Evolutionary conservation across 768 basidiomycete species (phyloP).

Genomic region (Pisolithus tinctorius): DNA sequence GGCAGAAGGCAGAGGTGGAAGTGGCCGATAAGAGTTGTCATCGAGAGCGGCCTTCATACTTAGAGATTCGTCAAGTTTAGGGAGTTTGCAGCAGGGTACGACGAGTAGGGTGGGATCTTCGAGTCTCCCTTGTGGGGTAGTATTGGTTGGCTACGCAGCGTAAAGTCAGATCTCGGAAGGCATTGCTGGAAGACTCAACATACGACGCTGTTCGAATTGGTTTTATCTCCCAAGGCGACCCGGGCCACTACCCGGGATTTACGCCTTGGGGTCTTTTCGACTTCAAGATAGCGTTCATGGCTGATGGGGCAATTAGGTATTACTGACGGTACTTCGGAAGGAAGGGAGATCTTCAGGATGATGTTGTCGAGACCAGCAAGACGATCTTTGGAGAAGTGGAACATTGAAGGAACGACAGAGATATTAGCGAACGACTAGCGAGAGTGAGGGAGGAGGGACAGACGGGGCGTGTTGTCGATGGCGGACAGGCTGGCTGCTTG

Average conservation of each 20-base stretch:
- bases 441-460: not conserved
- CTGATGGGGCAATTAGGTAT: conserved; percentile 17
- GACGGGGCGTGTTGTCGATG: not conserved
- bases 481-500: not conserved
- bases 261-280: conserved; percentile 19
- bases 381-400: conserved; percentile 32
- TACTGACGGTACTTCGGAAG: conserved; percentile 23
- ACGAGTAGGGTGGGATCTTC: conserved; percentile 10
- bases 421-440: conserved; percentile 7
- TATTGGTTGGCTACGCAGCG: conserved; percentile 5
- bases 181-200: conserved; percentile 11
- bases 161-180: conserved; percentile 3
- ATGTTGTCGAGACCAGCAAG: conserved; percentile 38
- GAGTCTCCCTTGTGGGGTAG: conserved; percentile 7
- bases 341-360: conserved; percentile 29
- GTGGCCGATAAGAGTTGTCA: conserved; percentile 19
- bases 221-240: conserved; percentile 28
- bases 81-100: conserved; percentile 3
- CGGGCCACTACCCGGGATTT: conserved; percentile 17
- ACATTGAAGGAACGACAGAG: conserved; percentile 17
- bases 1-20: conserved; percentile 30
- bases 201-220: conserved; percentile 23
- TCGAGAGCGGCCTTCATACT: conserved; percentile 8
- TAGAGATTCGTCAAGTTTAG: conserved; percentile 4
- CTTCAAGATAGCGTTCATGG: conserved; percentile 14